These are phyloP conservation scores for Paracoccidioides brasiliensis DNA, from an alignment of 2,329 filamentous ascomycete species.

Conservation along the genomic window DNA sequence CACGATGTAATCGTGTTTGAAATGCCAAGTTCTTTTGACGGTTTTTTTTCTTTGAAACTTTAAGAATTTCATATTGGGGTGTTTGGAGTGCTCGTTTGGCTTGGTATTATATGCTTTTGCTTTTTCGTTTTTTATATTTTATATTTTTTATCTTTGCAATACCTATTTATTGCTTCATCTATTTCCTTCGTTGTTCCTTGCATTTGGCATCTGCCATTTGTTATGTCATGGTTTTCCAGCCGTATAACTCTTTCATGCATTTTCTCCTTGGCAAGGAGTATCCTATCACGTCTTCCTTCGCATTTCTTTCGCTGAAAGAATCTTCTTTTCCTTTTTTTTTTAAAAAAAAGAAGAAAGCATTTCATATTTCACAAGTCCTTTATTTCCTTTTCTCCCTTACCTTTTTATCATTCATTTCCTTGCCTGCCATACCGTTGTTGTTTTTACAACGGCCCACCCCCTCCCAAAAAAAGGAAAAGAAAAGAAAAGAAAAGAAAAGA, in stretches of 20 bases:
- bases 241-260: background rate
- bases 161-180: background rate
- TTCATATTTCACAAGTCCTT: background rate
- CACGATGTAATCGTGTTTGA: background rate
- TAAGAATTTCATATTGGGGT: background rate
- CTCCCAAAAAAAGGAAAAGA: background rate
- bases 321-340: background rate
- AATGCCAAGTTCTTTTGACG: background rate
- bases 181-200: background rate
- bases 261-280: background rate
- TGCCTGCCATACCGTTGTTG: too few species aligned
- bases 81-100: background rate
- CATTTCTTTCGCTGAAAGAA: background rate
- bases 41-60: background rate
- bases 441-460: background rate
- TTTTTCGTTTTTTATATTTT: background rate
- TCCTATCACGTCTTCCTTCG: background rate
- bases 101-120: background rate
- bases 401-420: background rate
- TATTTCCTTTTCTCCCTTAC: background rate
- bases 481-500: background rate
- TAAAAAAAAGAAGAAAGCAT: background rate
- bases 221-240: background rate
- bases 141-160: too few species aligned
- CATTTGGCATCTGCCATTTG: background rate